Evolutionary conservation across 2,329 filamentous ascomycete species (phyloP), one percentile per base, ranked within the genome.

Genomic region (Monilinia fructicola): DNA sequence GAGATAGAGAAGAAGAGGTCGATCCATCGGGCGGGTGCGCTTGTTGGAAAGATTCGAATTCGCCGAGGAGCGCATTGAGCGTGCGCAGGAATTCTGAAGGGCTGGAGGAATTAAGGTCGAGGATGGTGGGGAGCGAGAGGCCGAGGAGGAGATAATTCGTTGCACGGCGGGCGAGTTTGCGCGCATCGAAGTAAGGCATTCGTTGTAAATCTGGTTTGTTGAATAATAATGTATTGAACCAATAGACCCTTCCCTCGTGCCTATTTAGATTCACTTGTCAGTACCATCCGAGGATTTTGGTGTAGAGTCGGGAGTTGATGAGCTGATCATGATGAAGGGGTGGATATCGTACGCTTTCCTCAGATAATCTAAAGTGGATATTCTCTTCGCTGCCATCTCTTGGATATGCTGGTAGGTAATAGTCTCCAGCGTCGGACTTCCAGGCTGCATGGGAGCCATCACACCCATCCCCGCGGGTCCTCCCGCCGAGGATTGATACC

Each of bases 141-240:
- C 95, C 95, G 3, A 99, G 89, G 42, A 98, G 85, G 67, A 99
- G 87, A 78, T 94, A 96, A 78, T 97, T 97, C 62, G 93, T 96
- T 46, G 95, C 94, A 73, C 95, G 91, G 67, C 93, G 90, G 69
- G 92, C 89, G 59, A 97, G 87, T 76, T 94, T 95, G 70, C 90
- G 88, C 4, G 87, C 81, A 67, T 96, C 91, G 76, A 96, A 94
- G 76, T 92, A 96, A 55, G 94, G 89, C 81, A 97, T 89, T 75
- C 89, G 88, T 62, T 85, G 81, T 44, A 98, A 84, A 77, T 97
- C 92, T 40, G 86, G 78, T 74, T 92, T 90, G 71, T 93, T 91
- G 79, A 97, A 97, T 75, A 96, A 90, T 68, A 97, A 87, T 0
- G 95, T 97, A 79, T 97, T 97, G 83, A 98, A 97, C 93, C 95